Conservation (phyloP, 345 rosid species). For the Eucalyptus decipiens region DNA sequence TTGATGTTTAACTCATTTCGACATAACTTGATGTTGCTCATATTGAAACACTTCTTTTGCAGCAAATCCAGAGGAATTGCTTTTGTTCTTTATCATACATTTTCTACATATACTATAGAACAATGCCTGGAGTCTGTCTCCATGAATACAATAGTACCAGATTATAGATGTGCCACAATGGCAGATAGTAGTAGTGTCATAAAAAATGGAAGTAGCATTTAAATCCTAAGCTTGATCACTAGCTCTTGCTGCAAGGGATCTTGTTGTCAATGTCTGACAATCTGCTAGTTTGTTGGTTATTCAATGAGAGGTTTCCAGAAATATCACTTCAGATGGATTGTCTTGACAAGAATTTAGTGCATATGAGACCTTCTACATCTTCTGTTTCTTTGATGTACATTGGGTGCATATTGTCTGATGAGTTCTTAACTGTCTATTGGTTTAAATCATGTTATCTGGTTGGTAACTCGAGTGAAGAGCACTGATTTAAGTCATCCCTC, state of each 20-base stretch:
- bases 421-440: neutral
- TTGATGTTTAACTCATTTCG: neutral
- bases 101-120: neutral
- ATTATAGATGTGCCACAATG: neutral
- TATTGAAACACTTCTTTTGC: neutral
- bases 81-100: neutral
- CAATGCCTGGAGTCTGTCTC: neutral
- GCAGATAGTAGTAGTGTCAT: neutral
- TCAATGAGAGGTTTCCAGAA: neutral
- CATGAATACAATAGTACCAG: neutral
- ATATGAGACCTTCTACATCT: neutral
- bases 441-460: neutral
- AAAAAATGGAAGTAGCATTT: neutral
- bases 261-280: neutral
- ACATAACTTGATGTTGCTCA: neutral
- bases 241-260: neutral
- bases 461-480: neutral
- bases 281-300: neutral
- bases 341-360: neutral
- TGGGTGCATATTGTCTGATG: neutral
- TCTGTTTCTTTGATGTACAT: neutral
- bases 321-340: neutral
- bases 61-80: neutral
- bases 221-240: neutral
- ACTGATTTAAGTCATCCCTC: neutral